phyloP scores from a whole-genome alignment of 768 basidiomycete species.

The Collybia sp. region DNA sequence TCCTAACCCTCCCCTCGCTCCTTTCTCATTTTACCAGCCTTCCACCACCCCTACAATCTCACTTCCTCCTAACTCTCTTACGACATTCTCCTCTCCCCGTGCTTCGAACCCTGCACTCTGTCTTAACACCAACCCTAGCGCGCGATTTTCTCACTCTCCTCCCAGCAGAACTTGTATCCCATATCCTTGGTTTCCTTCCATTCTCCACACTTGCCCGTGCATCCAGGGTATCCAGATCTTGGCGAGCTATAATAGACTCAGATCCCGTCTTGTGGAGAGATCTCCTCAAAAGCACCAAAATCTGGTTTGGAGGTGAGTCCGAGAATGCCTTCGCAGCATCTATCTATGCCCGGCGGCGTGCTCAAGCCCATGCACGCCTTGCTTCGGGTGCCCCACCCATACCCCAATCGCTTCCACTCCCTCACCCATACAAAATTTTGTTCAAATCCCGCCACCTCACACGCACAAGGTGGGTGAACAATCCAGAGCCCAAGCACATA shows the following conservation, averaged over 20 bases:
- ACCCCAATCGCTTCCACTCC: slow-evolving; percentile 50
- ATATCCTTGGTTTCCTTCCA: slow-evolving; percentile 81
- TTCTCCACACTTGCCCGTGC: slow-evolving; percentile 81
- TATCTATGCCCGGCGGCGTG: slow-evolving; percentile 55
- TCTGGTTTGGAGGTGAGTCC: slow-evolving; percentile 87
- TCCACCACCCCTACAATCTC: slow-evolving; percentile 83
- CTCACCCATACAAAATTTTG: slow-evolving; percentile 87
- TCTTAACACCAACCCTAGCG: slow-evolving; percentile 85
- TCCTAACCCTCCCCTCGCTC: slow-evolving; percentile 82
- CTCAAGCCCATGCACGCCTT: neutral
- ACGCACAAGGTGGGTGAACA: slow-evolving; percentile 74
- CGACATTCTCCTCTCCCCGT: slow-evolving; percentile 91
- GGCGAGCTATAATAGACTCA: slow-evolving; percentile 89
- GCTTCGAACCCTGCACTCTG: slow-evolving; percentile 82
- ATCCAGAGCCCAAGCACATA: slow-evolving; percentile 66
- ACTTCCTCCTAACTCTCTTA: slow-evolving; percentile 88
- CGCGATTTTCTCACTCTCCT: slow-evolving; percentile 92
- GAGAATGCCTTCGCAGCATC: slow-evolving; percentile 78
- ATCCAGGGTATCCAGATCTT: slow-evolving; percentile 83
- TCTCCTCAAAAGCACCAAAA: slow-evolving; percentile 73
- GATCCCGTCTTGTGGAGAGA: slow-evolving; percentile 90
- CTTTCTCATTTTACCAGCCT: slow-evolving; percentile 77
- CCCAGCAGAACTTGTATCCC: slow-evolving; percentile 89
- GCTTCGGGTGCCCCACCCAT: slow-evolving; percentile 24
- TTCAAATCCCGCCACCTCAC: slow-evolving; percentile 89